Conservation (phyloP, 768 basidiomycete genomes). For the Pleurotus tuber-regium region DNA sequence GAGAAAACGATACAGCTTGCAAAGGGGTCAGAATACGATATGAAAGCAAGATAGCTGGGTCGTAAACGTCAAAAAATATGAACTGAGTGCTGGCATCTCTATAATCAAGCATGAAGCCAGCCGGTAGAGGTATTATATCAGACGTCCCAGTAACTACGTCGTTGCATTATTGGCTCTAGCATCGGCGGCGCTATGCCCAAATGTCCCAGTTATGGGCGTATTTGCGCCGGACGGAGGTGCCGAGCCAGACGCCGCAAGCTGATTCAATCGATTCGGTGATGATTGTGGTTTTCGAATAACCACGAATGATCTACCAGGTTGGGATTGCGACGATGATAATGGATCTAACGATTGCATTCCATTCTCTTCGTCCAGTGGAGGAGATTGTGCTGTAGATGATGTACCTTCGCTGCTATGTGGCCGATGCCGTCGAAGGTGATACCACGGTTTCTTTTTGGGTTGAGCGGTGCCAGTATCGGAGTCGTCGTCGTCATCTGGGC, state of each 20-base stretch:
- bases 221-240: not conserved
- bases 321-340: constrained; percentile 24
- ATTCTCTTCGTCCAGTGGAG: constrained; percentile 35
- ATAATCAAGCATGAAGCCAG: too few relatives aligned
- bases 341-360: constrained; percentile 25
- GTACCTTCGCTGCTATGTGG: constrained; percentile 56
- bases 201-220: not conserved
- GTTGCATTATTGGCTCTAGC: constrained; percentile 18
- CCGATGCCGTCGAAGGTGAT: constrained; percentile 56
- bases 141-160: constrained; percentile 11
- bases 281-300: constrained; percentile 56
- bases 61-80: not conserved
- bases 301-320: constrained; percentile 59
- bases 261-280: constrained; percentile 32
- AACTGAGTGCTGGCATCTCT: not conserved
- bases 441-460: constrained; percentile 71
- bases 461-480: constrained; percentile 39
- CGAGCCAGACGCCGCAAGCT: constrained; percentile 17
- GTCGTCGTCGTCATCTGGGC: constrained; percentile 24
- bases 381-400: constrained; percentile 21
- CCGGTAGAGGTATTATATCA: not conserved
- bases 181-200: constrained; percentile 13
- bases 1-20: not conserved
- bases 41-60: constrained; percentile 8
- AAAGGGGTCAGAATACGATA: not conserved